These are phyloP conservation scores for Didymella segeticola DNA, from an alignment of 2,329 filamentous ascomycete genomes.

Conservation along the genomic window DNA sequence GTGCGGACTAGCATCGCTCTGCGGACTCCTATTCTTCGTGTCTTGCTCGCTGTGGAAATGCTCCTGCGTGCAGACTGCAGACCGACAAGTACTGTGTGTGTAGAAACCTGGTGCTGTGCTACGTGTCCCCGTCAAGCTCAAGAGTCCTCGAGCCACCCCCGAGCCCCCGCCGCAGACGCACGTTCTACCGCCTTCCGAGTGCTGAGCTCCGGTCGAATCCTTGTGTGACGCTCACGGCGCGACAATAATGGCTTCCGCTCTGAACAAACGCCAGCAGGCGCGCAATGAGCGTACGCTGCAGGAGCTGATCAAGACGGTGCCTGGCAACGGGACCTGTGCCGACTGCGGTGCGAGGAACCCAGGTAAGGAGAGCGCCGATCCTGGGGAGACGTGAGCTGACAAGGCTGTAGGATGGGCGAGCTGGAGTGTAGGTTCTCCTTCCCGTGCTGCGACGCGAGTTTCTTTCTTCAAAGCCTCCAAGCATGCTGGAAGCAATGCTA, in stretches of 20 bases:
- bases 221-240: slow-evolving; percentile 14
- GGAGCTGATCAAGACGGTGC: slow-evolving; percentile 81
- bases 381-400: slow-evolving; percentile 37
- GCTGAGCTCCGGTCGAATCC: slow-evolving; percentile 7
- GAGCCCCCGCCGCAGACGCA: slow-evolving; percentile 14
- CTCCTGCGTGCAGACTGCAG: slow-evolving; percentile 7
- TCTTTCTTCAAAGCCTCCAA: background rate
- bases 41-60: slow-evolving; percentile 4
- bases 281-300: slow-evolving; percentile 93
- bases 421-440: slow-evolving; percentile 76
- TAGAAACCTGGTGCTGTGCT: slow-evolving; percentile 12
- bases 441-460: slow-evolving; percentile 12
- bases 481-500: slow-evolving; percentile 15
- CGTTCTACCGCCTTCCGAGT: slow-evolving; percentile 11
- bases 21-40: slow-evolving; percentile 13
- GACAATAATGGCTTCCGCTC: slow-evolving; percentile 71
- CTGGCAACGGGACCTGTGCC: slow-evolving; percentile 92
- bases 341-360: slow-evolving; percentile 93
- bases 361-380: slow-evolving; percentile 63
- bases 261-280: slow-evolving; percentile 97
- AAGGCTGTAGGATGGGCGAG: slow-evolving; percentile 80
- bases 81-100: background rate
- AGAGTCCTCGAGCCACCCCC: slow-evolving; percentile 7
- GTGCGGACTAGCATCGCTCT: slow-evolving; percentile 14
- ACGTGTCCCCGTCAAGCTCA: slow-evolving; percentile 5